Evolutionary conservation across 768 basidiomycete genomes (phyloP).

Genomic region (Fistulinella prunicolor): DNA sequence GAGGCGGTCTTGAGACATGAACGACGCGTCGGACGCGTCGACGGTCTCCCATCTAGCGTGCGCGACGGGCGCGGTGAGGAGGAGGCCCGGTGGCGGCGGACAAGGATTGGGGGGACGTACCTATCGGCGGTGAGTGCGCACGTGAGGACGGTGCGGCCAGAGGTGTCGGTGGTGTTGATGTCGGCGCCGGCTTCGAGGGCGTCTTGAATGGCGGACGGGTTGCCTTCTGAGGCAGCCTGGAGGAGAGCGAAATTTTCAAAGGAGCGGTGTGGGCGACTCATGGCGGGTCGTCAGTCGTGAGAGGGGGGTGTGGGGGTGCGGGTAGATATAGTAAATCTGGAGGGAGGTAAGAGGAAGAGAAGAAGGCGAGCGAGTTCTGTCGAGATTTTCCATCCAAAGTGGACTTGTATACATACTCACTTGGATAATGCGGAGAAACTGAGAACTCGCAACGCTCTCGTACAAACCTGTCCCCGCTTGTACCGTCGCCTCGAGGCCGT

Average conservation of each 20-base stretch:
- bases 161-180: slow-evolving; percentile 60
- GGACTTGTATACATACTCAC: slow-evolving; percentile 26
- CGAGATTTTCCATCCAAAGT: slow-evolving; percentile 21
- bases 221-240: slow-evolving; percentile 54
- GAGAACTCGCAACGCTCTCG: slow-evolving; percentile 7
- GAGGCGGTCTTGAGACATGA: slow-evolving; percentile 56
- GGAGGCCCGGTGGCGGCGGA: slow-evolving; percentile 6
- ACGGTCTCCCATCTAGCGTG: slow-evolving; percentile 70
- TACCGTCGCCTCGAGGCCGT: slow-evolving; percentile 29
- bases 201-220: slow-evolving; percentile 49
- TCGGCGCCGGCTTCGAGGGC: slow-evolving; percentile 62
- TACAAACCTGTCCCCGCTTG: slow-evolving; percentile 8
- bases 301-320: slow-evolving; percentile 6
- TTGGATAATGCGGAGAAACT: slow-evolving; percentile 26
- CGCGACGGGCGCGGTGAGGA: slow-evolving; percentile 3
- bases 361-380: slow-evolving; percentile 4
- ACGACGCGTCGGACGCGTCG: slow-evolving; percentile 70
- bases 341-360: slow-evolving; percentile 8
- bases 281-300: slow-evolving; percentile 34
- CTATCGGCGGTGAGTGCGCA: slow-evolving; percentile 71
- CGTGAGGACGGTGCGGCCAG: slow-evolving; percentile 62
- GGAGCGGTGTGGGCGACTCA: slow-evolving; percentile 38
- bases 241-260: slow-evolving; percentile 47
- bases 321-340: slow-evolving; percentile 17
- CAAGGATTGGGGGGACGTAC: slow-evolving; percentile 41